A percentile compares a stretch with the other conserved stretches of the same genome.
These are phyloP conservation scores for Trametes coccinea DNA, from an alignment of 768 basidiomycete species.

Conservation along the genomic window DNA sequence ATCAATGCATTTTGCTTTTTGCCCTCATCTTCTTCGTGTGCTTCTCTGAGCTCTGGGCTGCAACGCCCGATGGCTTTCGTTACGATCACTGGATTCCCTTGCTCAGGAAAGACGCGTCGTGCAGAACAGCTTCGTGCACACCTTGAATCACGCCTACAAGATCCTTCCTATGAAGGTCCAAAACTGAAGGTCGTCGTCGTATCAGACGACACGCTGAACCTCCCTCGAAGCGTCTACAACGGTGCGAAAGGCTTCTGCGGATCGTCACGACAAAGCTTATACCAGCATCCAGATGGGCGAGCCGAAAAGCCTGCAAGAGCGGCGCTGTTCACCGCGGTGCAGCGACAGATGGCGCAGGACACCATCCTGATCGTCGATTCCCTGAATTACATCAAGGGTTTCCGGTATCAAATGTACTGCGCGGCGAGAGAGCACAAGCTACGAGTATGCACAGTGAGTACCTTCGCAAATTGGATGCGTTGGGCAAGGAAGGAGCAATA, in stretches of 20 bases:
- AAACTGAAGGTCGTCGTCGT: constrained; percentile 49
- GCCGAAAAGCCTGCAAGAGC: constrained; percentile 89
- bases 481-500: constrained; percentile 1
- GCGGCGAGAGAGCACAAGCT: constrained; percentile 87
- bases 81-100: constrained; percentile 86
- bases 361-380: constrained; percentile 88
- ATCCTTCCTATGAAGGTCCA: constrained; percentile 55
- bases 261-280: background rate
- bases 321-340: constrained; percentile 79
- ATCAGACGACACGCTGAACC: constrained; percentile 71
- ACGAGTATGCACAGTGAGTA: constrained; percentile 81
- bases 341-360: constrained; percentile 67
- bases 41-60: background rate
- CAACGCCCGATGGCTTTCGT: constrained; percentile 76
- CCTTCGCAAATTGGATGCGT: background rate
- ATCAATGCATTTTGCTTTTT: constrained; percentile 13
- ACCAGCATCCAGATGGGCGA: constrained; percentile 54
- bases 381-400: constrained; percentile 97
- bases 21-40: background rate
- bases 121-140: constrained; percentile 61
- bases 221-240: constrained; percentile 69
- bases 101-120: constrained; percentile 81
- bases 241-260: constrained; percentile 44
- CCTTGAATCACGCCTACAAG: constrained; percentile 53
- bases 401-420: constrained; percentile 97